Percentiles rank a stretch among this genome's conserved stretches.
phyloP scores from a whole-genome alignment of 2,329 filamentous ascomycete species.

The Aureobasidium mangrovei region DNA sequence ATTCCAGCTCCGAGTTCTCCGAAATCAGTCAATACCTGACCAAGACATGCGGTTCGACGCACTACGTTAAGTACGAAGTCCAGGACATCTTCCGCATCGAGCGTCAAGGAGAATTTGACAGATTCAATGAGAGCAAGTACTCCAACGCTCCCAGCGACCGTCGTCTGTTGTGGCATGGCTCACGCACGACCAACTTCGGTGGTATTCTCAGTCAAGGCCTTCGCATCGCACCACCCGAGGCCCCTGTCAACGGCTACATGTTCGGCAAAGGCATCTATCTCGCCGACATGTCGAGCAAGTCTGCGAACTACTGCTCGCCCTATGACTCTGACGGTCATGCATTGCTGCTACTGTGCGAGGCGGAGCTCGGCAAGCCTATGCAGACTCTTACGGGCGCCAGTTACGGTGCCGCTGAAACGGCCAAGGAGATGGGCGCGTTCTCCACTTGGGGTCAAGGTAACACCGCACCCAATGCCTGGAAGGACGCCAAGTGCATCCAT shows the following conservation, averaged over 20 bases:
- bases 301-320: constrained; percentile 62
- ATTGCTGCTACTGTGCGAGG: constrained; percentile 74
- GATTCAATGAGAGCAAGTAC: constrained; percentile 53
- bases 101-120: constrained; percentile 60
- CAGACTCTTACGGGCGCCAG: constrained; percentile 50
- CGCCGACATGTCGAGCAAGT: constrained; percentile 77
- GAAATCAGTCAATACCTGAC: constrained; percentile 59
- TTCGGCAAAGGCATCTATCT: constrained; percentile 78
- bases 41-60: constrained; percentile 58
- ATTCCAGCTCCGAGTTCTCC: constrained; percentile 51
- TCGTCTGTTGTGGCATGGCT: constrained; percentile 81
- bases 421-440: constrained; percentile 50
- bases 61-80: constrained; percentile 52
- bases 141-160: constrained; percentile 51
- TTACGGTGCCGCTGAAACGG: constrained; percentile 56
- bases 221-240: constrained; percentile 80
- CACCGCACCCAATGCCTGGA: constrained; percentile 60
- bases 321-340: constrained; percentile 54
- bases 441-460: constrained; percentile 64
- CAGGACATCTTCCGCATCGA: constrained; percentile 77
- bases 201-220: constrained; percentile 82
- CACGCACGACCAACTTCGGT: constrained; percentile 72
- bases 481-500: constrained; percentile 62
- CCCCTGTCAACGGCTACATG: constrained; percentile 57
- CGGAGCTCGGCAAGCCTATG: constrained; percentile 69